A percentile compares a stretch with the other conserved stretches of the same genome.
These are phyloP conservation scores for Stylosanthes scabra DNA, from an alignment of 331 rosid species.

Conservation along the genomic window DNA sequence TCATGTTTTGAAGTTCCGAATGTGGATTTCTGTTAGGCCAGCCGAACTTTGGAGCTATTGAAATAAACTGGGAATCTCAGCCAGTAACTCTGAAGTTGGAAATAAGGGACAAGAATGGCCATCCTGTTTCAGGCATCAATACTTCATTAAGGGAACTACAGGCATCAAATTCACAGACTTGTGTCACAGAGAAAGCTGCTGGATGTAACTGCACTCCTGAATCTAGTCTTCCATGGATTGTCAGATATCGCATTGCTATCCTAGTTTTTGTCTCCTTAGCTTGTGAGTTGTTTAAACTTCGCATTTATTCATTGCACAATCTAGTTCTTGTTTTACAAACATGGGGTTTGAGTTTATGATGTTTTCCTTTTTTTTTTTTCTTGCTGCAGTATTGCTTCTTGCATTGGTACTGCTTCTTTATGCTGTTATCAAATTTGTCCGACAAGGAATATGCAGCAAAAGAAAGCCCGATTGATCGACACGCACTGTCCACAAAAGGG, in stretches of 20 bases:
- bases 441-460: constrained; percentile 48
- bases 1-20: constrained; percentile 38
- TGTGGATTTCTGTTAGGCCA: constrained; percentile 56
- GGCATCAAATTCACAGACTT: constrained; percentile 41
- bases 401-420: constrained; percentile 43
- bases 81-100: constrained; percentile 58
- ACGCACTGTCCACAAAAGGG: constrained; percentile 28
- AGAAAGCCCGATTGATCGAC: constrained; percentile 61
- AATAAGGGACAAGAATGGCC: constrained; percentile 66
- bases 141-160: constrained; percentile 51
- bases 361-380: constrained; percentile 3
- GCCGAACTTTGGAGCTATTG: constrained; percentile 80
- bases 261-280: constrained; percentile 45
- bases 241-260: constrained; percentile 69
- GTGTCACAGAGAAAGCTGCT: constrained; percentile 35
- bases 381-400: constrained; percentile 66
- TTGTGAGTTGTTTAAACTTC: constrained; percentile 45
- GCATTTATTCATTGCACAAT: background rate
- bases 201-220: constrained; percentile 63
- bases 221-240: constrained; percentile 66
- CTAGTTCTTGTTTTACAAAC: background rate
- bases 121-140: constrained; percentile 49
- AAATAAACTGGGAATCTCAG: constrained; percentile 73
- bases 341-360: background rate
- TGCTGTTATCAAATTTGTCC: constrained; percentile 37